Conservation (phyloP, 2,329 filamentous ascomycete genomes). For the Verticillium klebahnii region DNA sequence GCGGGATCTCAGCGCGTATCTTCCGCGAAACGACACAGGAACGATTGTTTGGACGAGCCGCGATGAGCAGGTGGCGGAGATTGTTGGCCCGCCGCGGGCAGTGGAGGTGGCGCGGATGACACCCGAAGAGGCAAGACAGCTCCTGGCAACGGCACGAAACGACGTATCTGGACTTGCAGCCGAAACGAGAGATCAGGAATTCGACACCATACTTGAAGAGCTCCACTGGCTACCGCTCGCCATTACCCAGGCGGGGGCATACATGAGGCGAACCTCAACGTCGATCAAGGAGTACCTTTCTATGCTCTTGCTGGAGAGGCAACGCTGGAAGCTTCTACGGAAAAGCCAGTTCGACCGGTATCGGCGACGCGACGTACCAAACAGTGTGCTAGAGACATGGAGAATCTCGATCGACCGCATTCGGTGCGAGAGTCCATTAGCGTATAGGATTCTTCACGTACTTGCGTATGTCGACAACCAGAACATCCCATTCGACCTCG, state of each 20-base stretch:
- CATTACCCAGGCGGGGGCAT: conserved; percentile 25
- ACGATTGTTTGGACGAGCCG: conserved; percentile 27
- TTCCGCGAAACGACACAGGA: conserved; percentile 19
- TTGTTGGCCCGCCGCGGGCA: conserved; percentile 16
- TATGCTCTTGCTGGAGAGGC: conserved; percentile 14
- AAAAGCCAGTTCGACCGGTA: conserved; percentile 19
- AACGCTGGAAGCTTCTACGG: conserved; percentile 17
- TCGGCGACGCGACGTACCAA: conserved; percentile 19
- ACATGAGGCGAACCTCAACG: conserved; percentile 21
- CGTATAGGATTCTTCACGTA: conserved; percentile 22
- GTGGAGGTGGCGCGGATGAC: conserved; percentile 20
- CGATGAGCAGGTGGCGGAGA: conserved; percentile 19
- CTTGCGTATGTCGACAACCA: conserved; percentile 28
- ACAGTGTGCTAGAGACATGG: conserved; percentile 29
- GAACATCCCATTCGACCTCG: conserved; percentile 21
- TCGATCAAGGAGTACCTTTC: conserved; percentile 19
- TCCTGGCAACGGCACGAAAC: conserved; percentile 9
- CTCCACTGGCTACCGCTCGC: conserved; percentile 24
- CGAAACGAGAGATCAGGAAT: too few relatives aligned
- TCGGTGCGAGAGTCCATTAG: conserved; percentile 18
- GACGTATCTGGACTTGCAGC: background rate
- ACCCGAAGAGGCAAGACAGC: conserved; percentile 7
- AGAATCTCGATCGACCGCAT: conserved; percentile 25
- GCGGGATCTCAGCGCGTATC: conserved; percentile 8
- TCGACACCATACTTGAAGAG: conserved; percentile 4